A percentile compares a stretch with the other conserved stretches of the same genome.
Conservation (phyloP, 805 yeast species). For the Yarrowia porcina region DNA sequence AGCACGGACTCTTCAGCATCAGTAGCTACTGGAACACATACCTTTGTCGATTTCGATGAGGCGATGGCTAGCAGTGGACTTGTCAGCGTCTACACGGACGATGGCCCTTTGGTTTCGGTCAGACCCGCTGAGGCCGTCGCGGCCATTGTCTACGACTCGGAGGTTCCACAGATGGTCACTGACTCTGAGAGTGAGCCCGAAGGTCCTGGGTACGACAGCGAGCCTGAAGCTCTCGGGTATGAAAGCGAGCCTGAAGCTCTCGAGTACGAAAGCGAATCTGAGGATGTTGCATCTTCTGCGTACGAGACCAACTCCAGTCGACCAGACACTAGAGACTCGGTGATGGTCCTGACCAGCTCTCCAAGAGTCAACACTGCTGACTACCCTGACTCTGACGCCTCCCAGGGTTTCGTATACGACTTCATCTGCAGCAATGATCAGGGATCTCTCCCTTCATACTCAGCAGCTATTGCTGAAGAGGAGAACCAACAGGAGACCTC, state of each 20-base stretch:
- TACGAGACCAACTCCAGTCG: not conserved
- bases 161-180: too few species aligned
- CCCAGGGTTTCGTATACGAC: not conserved
- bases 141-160: not conserved
- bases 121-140: not conserved
- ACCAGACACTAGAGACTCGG: not conserved
- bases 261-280: not conserved
- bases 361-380: not conserved
- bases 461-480: not conserved
- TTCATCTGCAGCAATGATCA: not conserved
- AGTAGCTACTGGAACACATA: not conserved
- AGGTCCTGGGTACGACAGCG: too few species aligned
- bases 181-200: too few species aligned
- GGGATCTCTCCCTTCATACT: not conserved
- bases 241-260: too few species aligned
- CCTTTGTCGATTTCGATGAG: not conserved
- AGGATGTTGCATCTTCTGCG: not conserved
- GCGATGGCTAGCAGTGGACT: not conserved
- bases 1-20: not conserved
- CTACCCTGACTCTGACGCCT: not conserved
- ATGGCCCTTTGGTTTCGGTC: not conserved
- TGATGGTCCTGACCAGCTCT: not conserved
- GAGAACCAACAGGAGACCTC: not conserved
- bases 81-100: not conserved
- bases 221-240: too few species aligned